A percentile compares a stretch with the other conserved stretches of the same genome.
phyloP scores from a whole-genome alignment of 768 basidiomycete species.

The Panaeolus papilionaceus region DNA sequence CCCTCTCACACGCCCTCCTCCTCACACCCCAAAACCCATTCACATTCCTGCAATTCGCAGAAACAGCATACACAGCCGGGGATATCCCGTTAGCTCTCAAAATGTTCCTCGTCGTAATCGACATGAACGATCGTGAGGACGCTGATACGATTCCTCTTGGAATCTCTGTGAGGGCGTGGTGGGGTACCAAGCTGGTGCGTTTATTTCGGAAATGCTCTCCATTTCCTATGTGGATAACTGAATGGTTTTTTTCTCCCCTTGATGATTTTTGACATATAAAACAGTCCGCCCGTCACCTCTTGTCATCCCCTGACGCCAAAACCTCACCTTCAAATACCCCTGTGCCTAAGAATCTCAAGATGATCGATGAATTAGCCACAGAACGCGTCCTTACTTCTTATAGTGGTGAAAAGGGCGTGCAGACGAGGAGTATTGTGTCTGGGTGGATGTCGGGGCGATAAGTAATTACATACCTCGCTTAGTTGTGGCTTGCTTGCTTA shows the following conservation, averaged over 20 bases:
- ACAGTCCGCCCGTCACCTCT: slow-evolving; percentile 67
- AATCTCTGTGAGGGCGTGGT: slow-evolving; percentile 78
- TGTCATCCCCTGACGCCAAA: slow-evolving; percentile 44
- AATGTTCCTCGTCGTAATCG: slow-evolving; percentile 78
- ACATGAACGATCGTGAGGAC: slow-evolving; percentile 74
- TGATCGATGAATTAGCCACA: slow-evolving; percentile 75
- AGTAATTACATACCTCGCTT: neutral
- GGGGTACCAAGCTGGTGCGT: slow-evolving; percentile 81
- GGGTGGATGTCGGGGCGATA: slow-evolving; percentile 46
- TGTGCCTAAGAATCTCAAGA: slow-evolving; percentile 59
- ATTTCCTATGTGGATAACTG: neutral
- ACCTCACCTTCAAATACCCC: slow-evolving; percentile 64
- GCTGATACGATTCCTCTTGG: slow-evolving; percentile 52
- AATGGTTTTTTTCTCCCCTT: too few species aligned
- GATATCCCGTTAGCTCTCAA: slow-evolving; percentile 81
- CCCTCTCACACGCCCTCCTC: slow-evolving; percentile 81
- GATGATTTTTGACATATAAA: neutral
- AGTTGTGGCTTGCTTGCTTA: neutral
- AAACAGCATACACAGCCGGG: slow-evolving; percentile 83
- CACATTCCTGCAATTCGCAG: slow-evolving; percentile 82
- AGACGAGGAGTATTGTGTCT: slow-evolving; percentile 50
- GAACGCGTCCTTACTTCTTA: slow-evolving; percentile 73
- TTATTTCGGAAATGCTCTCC: neutral
- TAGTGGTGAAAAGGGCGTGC: slow-evolving; percentile 49
- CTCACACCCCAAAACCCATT: slow-evolving; percentile 89